These are phyloP conservation scores for Pleurotus salmoneostramineus DNA, from an alignment of 768 basidiomycete genomes.

Conservation along the genomic window DNA sequence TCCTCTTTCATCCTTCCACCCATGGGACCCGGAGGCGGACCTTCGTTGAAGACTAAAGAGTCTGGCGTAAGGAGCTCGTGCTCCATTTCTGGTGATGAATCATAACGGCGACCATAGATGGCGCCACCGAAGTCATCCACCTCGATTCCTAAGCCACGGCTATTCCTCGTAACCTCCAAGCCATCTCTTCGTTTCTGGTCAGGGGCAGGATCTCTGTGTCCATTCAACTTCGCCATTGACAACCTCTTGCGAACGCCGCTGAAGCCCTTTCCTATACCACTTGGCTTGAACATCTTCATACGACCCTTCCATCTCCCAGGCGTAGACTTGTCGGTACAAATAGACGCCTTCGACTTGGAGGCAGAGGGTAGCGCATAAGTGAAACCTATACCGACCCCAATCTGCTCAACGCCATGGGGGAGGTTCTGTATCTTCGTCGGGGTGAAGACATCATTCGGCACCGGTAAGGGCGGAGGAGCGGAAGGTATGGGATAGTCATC, in stretches of 20 bases:
- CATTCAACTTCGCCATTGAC: conserved; percentile 1
- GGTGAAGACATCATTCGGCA: background rate
- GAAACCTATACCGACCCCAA: conserved; percentile 52
- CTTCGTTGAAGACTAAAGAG: conserved; percentile 11
- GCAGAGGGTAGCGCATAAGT: conserved; percentile 32
- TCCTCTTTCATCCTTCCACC: background rate
- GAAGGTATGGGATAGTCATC: background rate
- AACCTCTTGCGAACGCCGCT: conserved; percentile 7
- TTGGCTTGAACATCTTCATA: conserved; percentile 10
- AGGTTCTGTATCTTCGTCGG: conserved; percentile 21
- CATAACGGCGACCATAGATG: background rate
- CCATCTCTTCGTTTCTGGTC: background rate
- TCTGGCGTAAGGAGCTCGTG: conserved; percentile 19
- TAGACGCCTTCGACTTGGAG: conserved; percentile 24
- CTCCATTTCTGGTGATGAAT: background rate
- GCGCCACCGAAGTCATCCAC: background rate
- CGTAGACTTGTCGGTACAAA: conserved; percentile 18
- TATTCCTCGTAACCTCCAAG: background rate
- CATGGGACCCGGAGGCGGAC: background rate
- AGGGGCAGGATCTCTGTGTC: background rate
- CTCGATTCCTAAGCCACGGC: background rate
- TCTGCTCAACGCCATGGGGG: conserved; percentile 41
- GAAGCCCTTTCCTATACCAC: conserved; percentile 13
- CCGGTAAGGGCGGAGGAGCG: background rate
- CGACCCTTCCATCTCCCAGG: conserved; percentile 19